phyloP scores from a whole-genome alignment of 192 early-diverging fungal genomes.

The Gamsiella multidivaricata region DNA sequence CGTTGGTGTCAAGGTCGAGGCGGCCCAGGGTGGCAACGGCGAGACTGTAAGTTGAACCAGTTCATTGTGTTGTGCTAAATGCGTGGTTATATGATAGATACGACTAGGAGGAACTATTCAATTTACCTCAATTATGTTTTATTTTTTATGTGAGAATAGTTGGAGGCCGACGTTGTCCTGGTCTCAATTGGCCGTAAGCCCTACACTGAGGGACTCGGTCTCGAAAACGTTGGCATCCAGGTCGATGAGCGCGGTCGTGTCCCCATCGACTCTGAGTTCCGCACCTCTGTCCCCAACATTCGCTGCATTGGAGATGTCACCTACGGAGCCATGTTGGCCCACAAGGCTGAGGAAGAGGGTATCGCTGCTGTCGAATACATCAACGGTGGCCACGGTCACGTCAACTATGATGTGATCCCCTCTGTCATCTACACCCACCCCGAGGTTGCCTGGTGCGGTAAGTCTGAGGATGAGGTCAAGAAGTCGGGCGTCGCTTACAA shows the following conservation, averaged over 20 bases:
- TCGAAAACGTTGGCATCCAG: slow-evolving; percentile 92
- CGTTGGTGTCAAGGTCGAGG: slow-evolving; percentile 91
- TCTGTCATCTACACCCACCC: slow-evolving; percentile 99
- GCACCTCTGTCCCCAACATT: slow-evolving; percentile 89
- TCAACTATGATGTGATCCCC: slow-evolving; percentile 98
- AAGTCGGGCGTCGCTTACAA: slow-evolving; percentile 87
- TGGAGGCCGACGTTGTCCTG: slow-evolving; percentile 92
- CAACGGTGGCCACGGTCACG: slow-evolving; percentile 91
- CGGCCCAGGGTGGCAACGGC: slow-evolving; percentile 81
- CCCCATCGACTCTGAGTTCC: slow-evolving; percentile 84
- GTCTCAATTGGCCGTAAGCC: slow-evolving; percentile 96
- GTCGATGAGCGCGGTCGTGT: slow-evolving; percentile 90
- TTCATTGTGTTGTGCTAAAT: slow-evolving; percentile 5
- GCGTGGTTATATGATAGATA: too few relatives aligned
- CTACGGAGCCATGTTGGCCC: slow-evolving; percentile 97
- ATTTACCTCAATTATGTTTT: too few relatives aligned
- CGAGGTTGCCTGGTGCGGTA: slow-evolving; percentile 98
- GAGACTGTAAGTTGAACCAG: slow-evolving; percentile 72
- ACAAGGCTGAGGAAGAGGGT: slow-evolving; percentile 99
- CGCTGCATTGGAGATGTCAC: slow-evolving; percentile 98
- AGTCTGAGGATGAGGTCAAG: slow-evolving; percentile 95
- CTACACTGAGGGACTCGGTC: slow-evolving; percentile 90
- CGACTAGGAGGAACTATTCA: too few relatives aligned
- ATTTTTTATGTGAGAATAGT: slow-evolving; percentile 52
- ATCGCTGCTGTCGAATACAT: slow-evolving; percentile 97